These are phyloP conservation scores for Phoenix dactylifera DNA, from an alignment of 176 grass and related monocot genomes.

Conservation along the genomic window DNA sequence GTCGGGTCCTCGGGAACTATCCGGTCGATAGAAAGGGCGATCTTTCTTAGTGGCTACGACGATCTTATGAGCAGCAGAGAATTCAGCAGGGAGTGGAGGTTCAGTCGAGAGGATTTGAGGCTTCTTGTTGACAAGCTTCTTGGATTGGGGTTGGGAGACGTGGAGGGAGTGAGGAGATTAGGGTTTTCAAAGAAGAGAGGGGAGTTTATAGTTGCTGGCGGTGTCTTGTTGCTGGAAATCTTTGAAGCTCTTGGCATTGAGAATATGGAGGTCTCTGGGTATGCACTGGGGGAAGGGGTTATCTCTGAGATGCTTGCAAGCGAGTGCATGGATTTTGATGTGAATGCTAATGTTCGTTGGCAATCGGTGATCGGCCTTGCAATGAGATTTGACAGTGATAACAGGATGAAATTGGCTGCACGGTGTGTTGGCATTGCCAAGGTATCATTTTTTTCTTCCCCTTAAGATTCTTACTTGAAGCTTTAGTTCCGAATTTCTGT, in stretches of 20 bases:
- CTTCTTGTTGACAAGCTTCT: constrained; percentile 3
- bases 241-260: constrained; percentile 8
- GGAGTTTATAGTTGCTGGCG: constrained; percentile 5
- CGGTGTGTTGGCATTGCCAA: constrained; percentile 2
- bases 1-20: constrained; percentile 8
- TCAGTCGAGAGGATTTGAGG: constrained; percentile 4
- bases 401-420: background rate
- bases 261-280: constrained; percentile 8
- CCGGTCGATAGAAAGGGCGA: constrained; percentile 3
- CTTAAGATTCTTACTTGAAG: background rate
- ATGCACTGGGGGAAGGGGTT: constrained; percentile 8
- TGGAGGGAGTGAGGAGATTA: background rate
- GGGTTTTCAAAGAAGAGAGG: constrained; percentile 6
- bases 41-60: background rate
- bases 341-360: background rate
- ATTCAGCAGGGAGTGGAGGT: background rate
- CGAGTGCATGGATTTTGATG: constrained; percentile 1
- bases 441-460: background rate
- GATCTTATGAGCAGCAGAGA: background rate
- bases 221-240: constrained; percentile 1
- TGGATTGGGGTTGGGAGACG: background rate
- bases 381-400: background rate
- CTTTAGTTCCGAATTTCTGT: no score
- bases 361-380: background rate
- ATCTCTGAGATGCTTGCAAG: constrained; percentile 8